Percentiles rank a stretch among this genome's conserved stretches.
phyloP scores from a whole-genome alignment of 768 basidiomycete genomes.

The Udeniomyces megalosporus region DNA sequence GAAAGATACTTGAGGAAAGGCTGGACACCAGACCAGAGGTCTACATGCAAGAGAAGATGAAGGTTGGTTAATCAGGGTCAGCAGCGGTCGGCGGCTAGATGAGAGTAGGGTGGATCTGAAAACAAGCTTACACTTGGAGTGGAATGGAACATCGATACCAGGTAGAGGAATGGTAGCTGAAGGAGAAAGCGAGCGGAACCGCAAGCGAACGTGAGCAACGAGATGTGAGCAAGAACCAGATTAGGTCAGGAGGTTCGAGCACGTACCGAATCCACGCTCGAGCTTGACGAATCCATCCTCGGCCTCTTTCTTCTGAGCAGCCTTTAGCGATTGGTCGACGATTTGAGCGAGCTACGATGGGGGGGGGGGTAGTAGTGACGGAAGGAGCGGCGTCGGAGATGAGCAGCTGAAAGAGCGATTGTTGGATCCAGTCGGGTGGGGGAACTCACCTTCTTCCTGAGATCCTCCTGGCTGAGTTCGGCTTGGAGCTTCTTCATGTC shows the following conservation, averaged over 20 bases:
- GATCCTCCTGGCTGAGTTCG: conserved; percentile 6
- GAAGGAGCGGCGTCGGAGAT: neutral
- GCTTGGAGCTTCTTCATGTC: conserved; percentile 40
- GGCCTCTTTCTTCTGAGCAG: conserved; percentile 47
- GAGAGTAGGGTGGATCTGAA: too few species aligned
- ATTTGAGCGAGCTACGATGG: conserved; percentile 1
- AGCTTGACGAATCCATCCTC: conserved; percentile 69
- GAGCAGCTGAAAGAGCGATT: neutral
- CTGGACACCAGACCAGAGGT: conserved; percentile 96
- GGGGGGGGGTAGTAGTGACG: conserved; percentile 17
- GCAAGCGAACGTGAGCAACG: too few species aligned
- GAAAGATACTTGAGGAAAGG: conserved; percentile 52
- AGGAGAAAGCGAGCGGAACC: too few species aligned
- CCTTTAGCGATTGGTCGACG: conserved; percentile 16
- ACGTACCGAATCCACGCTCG: conserved; percentile 68
- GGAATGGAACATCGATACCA: conserved; percentile 98
- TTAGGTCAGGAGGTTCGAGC: conserved; percentile 34
- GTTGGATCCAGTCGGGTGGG: conserved; percentile 17
- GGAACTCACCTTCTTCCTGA: conserved; percentile 19
- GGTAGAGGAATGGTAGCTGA: conserved; percentile 34
- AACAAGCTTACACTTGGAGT: conserved; percentile 50
- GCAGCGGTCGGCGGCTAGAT: neutral
- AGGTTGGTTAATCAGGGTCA: neutral
- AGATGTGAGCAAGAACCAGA: too few species aligned
- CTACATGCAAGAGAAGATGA: neutral